Conservation (phyloP, 495 filamentous ascomycete genomes). For the Neurospora sp. region DNA sequence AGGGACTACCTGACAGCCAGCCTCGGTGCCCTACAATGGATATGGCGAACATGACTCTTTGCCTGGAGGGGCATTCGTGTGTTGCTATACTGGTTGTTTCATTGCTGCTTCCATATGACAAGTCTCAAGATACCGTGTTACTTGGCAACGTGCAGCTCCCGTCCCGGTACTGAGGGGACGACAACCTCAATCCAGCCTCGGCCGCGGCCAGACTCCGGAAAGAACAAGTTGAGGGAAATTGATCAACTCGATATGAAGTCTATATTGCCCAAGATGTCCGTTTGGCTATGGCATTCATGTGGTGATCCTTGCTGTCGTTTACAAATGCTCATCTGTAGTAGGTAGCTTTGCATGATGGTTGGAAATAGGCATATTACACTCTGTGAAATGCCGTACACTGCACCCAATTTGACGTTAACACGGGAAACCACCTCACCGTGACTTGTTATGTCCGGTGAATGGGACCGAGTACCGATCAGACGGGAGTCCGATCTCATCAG, state of each 20-base stretch:
- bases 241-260: not conserved
- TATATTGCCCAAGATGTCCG: not conserved
- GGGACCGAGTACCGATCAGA: not conserved
- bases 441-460: not conserved
- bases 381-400: not conserved
- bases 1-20: not conserved
- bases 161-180: not conserved
- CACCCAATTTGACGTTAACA: not conserved
- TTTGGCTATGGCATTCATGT: not conserved
- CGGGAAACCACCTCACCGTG: not conserved
- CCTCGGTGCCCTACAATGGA: not conserved
- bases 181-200: not conserved
- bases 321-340: not conserved
- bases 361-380: not conserved
- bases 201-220: not conserved
- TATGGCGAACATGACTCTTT: not conserved
- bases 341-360: not conserved
- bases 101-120: not conserved
- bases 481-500: not conserved
- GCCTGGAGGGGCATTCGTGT: not conserved
- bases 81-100: not conserved
- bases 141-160: not conserved
- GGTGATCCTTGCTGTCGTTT: not conserved
- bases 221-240: conserved; percentile 2
- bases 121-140: not conserved